phyloP scores from a whole-genome alignment of 768 basidiomycete genomes.

The Podaxis rugospora region DNA sequence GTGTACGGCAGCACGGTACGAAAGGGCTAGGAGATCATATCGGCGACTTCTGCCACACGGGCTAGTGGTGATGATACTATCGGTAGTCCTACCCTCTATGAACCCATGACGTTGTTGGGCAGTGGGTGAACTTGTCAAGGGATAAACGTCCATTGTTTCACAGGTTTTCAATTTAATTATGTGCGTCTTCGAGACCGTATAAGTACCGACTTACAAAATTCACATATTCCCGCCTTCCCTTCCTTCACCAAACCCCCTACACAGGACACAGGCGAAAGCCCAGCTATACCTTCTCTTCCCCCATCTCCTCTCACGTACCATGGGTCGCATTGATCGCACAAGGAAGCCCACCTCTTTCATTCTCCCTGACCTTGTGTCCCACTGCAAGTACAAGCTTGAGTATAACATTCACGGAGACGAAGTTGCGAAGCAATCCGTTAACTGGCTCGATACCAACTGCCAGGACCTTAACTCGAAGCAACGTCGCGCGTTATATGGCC shows the following conservation, averaged over 20 bases:
- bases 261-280: background rate
- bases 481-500: slow-evolving; percentile 45
- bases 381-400: slow-evolving; percentile 41
- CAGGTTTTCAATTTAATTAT: background rate
- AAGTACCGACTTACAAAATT: background rate
- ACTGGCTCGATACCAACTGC: slow-evolving; percentile 47
- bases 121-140: background rate
- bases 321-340: background rate
- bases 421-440: slow-evolving; percentile 41
- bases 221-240: background rate
- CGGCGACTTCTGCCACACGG: slow-evolving; percentile 2
- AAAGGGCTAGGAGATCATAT: background rate
- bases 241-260: background rate
- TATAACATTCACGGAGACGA: slow-evolving; percentile 43
- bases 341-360: slow-evolving; percentile 34
- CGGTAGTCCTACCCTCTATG: background rate
- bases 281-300: background rate
- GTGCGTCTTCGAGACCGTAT: slow-evolving; percentile 4
- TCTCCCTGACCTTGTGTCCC: slow-evolving; percentile 51
- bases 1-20: slow-evolving; percentile 4
- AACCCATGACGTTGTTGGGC: slow-evolving; percentile 3
- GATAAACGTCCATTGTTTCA: background rate
- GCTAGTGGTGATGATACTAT: background rate
- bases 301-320: slow-evolving; percentile 4
- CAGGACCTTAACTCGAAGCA: slow-evolving; percentile 40